These are phyloP conservation scores for Fragilariopsis cylindrus DNA, from an alignment of 108 stramenopile genomes.

Conservation along the genomic window DNA sequence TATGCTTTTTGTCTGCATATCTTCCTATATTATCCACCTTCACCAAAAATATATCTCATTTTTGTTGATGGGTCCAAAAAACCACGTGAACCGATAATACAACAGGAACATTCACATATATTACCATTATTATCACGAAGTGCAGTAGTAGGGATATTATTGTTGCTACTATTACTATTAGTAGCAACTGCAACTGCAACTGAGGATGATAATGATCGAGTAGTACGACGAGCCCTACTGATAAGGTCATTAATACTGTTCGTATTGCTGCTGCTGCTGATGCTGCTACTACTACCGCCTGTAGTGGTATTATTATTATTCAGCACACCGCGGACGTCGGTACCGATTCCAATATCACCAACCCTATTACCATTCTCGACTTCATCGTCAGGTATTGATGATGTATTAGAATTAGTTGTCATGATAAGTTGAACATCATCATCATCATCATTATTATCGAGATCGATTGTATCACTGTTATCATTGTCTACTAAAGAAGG, in stretches of 20 bases:
- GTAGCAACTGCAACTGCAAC: background rate
- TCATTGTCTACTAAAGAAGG: background rate
- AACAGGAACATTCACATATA: constrained; percentile 8
- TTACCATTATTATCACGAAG: background rate
- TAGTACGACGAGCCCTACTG: background rate
- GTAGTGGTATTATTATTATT: background rate
- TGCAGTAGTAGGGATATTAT: too few relatives aligned
- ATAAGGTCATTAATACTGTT: background rate
- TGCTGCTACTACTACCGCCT: background rate
- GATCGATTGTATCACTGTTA: background rate
- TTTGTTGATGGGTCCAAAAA: background rate
- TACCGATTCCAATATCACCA: background rate
- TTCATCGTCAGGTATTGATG: background rate
- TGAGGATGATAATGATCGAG: background rate
- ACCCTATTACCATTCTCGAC: background rate
- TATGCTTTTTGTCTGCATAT: too few relatives aligned
- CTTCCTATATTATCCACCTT: background rate
- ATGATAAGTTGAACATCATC: background rate
- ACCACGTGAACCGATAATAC: background rate
- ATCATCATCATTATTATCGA: background rate
- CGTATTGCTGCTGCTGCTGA: background rate
- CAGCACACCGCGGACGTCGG: background rate
- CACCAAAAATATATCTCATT: constrained; percentile 3
- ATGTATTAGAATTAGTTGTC: too few relatives aligned
- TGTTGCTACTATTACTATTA: too few relatives aligned